These are phyloP conservation scores for Ogataea paradorogensis DNA, from an alignment of 805 yeast species.

Conservation along the genomic window DNA sequence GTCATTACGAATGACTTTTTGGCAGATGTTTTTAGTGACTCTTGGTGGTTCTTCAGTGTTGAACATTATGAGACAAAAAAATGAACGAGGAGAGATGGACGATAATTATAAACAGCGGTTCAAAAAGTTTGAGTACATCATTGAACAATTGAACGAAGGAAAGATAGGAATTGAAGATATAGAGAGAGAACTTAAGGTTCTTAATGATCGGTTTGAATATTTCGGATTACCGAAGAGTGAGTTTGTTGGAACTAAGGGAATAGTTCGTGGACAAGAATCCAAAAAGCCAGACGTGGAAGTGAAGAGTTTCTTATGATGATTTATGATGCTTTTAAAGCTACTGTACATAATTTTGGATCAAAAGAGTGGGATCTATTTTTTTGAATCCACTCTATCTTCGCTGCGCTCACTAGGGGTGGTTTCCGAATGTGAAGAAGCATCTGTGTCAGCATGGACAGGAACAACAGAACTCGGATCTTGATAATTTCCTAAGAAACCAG, in stretches of 20 bases:
- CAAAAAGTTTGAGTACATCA: conserved; percentile 30
- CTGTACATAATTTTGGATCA: conserved; percentile 2
- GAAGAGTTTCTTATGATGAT: conserved; percentile 1
- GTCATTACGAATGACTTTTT: conserved; percentile 32
- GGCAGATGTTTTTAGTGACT: conserved; percentile 32
- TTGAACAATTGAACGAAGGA: conserved; percentile 21
- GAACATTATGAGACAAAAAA: conserved; percentile 45
- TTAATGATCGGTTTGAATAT: conserved; percentile 41
- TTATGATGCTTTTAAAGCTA: conserved; percentile 1
- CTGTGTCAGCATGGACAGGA: conserved; percentile 1
- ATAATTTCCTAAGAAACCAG: conserved; percentile 50
- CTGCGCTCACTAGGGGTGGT: conserved; percentile 4
- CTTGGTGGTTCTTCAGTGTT: conserved; percentile 41
- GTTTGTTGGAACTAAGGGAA: conserved; percentile 15
- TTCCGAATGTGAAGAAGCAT: conserved; percentile 3
- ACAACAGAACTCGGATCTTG: conserved; percentile 8
- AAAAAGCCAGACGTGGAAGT: conserved; percentile 1
- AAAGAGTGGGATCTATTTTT: neutral
- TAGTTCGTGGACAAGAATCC: conserved; percentile 1
- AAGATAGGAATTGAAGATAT: conserved; percentile 35
- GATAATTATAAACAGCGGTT: conserved; percentile 40
- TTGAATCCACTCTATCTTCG: neutral
- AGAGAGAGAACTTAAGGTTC: conserved; percentile 37
- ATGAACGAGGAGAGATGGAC: conserved; percentile 40
- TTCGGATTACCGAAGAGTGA: conserved; percentile 26